These are phyloP conservation scores for Termitomyces sp. DNA, from an alignment of 768 basidiomycete species.

Conservation along the genomic window DNA sequence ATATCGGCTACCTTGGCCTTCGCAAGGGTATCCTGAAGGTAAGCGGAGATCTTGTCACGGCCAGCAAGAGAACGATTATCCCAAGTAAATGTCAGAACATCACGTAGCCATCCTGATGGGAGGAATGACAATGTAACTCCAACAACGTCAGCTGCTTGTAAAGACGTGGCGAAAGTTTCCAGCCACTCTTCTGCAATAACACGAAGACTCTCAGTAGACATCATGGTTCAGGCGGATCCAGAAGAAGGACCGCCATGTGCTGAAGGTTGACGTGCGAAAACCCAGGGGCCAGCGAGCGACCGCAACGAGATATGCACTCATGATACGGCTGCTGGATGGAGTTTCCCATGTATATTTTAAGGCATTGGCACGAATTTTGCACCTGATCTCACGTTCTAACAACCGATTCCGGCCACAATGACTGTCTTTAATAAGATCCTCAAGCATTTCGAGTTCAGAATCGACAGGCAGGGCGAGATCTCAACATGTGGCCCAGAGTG, in stretches of 20 bases:
- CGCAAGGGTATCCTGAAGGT: conserved; percentile 21
- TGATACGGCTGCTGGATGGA: not conserved
- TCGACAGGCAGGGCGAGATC: too few species aligned
- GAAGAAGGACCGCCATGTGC: not conserved
- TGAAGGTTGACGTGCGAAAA: not conserved
- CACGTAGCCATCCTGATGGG: conserved; percentile 33
- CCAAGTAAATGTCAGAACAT: conserved; percentile 41
- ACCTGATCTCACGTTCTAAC: too few species aligned
- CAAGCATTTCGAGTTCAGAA: too few species aligned
- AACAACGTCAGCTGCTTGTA: conserved; percentile 17
- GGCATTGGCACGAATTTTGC: too few species aligned
- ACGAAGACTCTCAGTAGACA: not conserved
- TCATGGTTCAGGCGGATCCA: not conserved
- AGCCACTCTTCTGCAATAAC: conserved; percentile 21
- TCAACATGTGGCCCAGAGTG: too few species aligned
- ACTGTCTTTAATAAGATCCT: too few species aligned
- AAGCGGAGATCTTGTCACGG: conserved; percentile 25
- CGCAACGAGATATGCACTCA: not conserved
- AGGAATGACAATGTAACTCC: conserved; percentile 23
- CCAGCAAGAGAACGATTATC: conserved; percentile 32
- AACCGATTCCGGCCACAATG: too few species aligned
- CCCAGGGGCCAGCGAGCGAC: not conserved
- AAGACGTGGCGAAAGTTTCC: conserved; percentile 13
- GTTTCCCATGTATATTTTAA: too few species aligned
- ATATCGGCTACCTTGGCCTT: conserved; percentile 20